Evolutionary conservation across 176 grass and related monocot species (phyloP).

Genomic region (Sorghum bicolor): Sorghum_bicolor_NCBIv3 NC_012879.2:60857001-60857500

Average conservation of each 20-base stretch:
- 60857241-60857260: constrained; percentile 16
- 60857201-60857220: not conserved
- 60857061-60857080: not conserved
- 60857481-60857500: constrained; percentile 91
- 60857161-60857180: not conserved
- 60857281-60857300: not conserved
- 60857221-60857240: not conserved
- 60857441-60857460: constrained; percentile 91
- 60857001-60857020: not conserved
- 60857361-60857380: constrained; percentile 15
- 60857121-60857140: not conserved
- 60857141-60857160: not conserved
- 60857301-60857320: constrained; percentile 15
- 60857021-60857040: not conserved
- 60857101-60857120: not conserved
- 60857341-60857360: not conserved
- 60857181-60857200: not conserved
- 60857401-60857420: constrained; percentile 79
- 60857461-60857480: constrained; percentile 95
- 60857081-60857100: not conserved
- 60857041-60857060: not conserved
- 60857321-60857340: not conserved
- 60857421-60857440: constrained; percentile 97
- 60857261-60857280: not conserved
- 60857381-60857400: constrained; percentile 34